These are phyloP conservation scores for Candida neerlandica DNA, from an alignment of 1,139 yeast genomes.

Conservation along the genomic window DNA sequence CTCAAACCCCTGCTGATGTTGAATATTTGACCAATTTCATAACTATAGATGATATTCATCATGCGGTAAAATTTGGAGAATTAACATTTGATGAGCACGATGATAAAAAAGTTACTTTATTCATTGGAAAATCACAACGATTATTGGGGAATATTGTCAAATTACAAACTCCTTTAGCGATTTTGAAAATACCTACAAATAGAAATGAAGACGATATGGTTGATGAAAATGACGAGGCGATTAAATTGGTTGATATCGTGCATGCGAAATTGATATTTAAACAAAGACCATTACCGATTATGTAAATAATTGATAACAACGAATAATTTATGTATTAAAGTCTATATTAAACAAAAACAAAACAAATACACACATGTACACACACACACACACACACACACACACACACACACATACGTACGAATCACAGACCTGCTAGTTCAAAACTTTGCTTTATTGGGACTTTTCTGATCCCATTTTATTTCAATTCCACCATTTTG, in stretches of 20 bases:
- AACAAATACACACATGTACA: no score
- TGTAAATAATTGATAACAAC: constrained; percentile 37
- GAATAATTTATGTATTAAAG: not conserved
- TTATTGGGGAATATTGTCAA: constrained; percentile 58
- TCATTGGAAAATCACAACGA: constrained; percentile 68
- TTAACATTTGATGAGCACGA: constrained; percentile 51
- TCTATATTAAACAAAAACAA: not conserved
- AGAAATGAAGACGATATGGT: constrained; percentile 19
- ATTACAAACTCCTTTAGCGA: constrained; percentile 62
- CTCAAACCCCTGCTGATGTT: constrained; percentile 20
- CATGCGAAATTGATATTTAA: constrained; percentile 59
- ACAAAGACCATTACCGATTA: constrained; percentile 72
- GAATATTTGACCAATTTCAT: constrained; percentile 31
- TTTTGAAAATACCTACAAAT: constrained; percentile 46
- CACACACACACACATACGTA: not conserved
- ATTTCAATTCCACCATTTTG: constrained; percentile 25
- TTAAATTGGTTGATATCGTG: constrained; percentile 61
- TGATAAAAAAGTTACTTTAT: constrained; percentile 52
- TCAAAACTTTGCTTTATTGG: constrained; percentile 15
- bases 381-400: not conserved
- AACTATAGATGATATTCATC: constrained; percentile 37
- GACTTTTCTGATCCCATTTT: constrained; percentile 30
- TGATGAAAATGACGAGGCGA: constrained; percentile 20
- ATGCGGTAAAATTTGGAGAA: constrained; percentile 62
- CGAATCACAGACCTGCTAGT: not conserved